phyloP scores from a whole-genome alignment of 2,329 filamentous ascomycete species.

The Xylariaceae sp. region DNA sequence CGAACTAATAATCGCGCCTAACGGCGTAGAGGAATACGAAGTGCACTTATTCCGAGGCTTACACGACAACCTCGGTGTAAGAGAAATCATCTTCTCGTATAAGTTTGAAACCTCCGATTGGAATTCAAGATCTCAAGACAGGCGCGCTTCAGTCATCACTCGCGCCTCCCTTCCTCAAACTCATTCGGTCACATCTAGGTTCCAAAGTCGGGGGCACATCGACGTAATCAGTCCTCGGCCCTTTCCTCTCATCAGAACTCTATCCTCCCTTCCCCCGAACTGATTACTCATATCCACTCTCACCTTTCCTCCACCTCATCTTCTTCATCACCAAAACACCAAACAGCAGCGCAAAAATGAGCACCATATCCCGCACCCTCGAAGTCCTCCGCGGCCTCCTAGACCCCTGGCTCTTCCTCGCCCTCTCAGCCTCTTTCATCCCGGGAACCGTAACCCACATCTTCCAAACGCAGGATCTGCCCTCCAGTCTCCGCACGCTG shows the following conservation, averaged over 20 bases:
- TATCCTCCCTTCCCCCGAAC: no score
- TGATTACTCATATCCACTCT: background rate
- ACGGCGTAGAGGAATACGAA: no score
- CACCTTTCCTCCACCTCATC: background rate
- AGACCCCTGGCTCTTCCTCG: constrained; percentile 50
- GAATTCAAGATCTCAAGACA: background rate
- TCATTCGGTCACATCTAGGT: no score
- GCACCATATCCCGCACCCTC: constrained; percentile 14
- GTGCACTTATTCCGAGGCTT: background rate
- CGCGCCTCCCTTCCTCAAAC: background rate
- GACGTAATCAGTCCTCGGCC: no score
- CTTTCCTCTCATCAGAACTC: no score
- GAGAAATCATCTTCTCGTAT: background rate
- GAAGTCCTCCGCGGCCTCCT: constrained; percentile 35
- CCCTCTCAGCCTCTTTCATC: constrained; percentile 43
- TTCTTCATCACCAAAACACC: background rate
- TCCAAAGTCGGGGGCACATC: background rate
- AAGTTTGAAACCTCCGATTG: background rate
- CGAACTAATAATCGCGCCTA: no score
- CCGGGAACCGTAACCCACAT: constrained; percentile 46
- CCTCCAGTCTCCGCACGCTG: constrained; percentile 16
- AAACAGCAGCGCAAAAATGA: constrained; percentile 2
- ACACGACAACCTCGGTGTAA: background rate
- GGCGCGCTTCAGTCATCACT: background rate
- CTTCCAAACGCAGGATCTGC: constrained; percentile 31